These are phyloP conservation scores for Penicillium psychrosexuale DNA, from an alignment of 2,329 filamentous ascomycete genomes.

Conservation along the genomic window DNA sequence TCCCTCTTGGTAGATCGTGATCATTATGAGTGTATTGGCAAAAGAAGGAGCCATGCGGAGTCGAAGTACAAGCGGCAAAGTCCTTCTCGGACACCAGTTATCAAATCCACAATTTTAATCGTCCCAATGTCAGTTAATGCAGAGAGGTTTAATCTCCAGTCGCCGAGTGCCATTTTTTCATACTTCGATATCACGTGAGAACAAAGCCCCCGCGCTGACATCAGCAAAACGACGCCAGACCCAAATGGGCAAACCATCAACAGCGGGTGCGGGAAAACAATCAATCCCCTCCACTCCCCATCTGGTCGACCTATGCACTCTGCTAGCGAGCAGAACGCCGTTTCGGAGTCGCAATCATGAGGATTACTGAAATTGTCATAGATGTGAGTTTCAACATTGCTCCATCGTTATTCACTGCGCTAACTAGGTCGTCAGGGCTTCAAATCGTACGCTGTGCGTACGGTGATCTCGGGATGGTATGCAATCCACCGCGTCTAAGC, in stretches of 20 bases:
- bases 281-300: constrained; percentile 20
- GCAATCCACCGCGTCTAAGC: constrained; percentile 12
- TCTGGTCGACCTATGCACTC: constrained; percentile 28
- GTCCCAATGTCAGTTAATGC: neutral
- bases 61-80: neutral
- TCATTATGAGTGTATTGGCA: neutral
- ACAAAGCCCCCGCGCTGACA: constrained; percentile 11
- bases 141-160: constrained; percentile 1
- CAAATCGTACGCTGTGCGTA: constrained; percentile 51
- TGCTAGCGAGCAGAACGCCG: constrained; percentile 27
- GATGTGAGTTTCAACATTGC: constrained; percentile 34
- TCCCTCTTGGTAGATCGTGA: neutral
- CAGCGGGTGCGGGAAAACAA: constrained; percentile 33
- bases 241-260: constrained; percentile 36
- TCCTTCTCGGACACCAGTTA: too few relatives aligned
- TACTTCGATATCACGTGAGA: constrained; percentile 7
- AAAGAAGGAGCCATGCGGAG: neutral
- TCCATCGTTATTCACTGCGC: neutral
- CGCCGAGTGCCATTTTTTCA: neutral
- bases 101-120: fast-evolving
- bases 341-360: constrained; percentile 39
- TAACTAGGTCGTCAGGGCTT: constrained; percentile 38
- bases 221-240: constrained; percentile 22
- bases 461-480: constrained; percentile 50
- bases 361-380: constrained; percentile 50